phyloP scores from a whole-genome alignment of 371 early-diverging fungal genomes.

The Mortierella sp. region DNA sequence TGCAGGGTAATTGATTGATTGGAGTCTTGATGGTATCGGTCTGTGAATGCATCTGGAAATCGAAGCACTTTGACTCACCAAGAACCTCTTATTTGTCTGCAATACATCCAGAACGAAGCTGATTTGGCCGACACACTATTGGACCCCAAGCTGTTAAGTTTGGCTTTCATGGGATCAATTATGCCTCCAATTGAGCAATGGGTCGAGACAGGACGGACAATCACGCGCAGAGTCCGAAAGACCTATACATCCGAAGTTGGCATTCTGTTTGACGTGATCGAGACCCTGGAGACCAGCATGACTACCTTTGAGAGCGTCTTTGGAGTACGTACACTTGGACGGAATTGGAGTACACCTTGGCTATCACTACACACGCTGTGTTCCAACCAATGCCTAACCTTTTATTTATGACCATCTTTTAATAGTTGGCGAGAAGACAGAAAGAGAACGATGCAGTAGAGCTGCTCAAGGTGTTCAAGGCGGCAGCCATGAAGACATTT shows the following conservation, averaged over 20 bases:
- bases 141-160: slow-evolving; percentile 48
- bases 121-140: slow-evolving; percentile 49
- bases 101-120: slow-evolving; percentile 44
- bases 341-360: not conserved
- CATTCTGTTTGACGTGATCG: slow-evolving; percentile 52
- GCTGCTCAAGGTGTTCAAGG: slow-evolving; percentile 68
- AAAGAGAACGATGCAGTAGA: slow-evolving; percentile 64
- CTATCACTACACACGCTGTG: no score
- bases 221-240: slow-evolving; percentile 34
- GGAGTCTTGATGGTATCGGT: not conserved
- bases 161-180: slow-evolving; percentile 57
- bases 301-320: slow-evolving; percentile 55
- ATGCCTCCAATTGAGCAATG: slow-evolving; percentile 58
- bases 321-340: slow-evolving; percentile 55
- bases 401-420: not conserved
- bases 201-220: slow-evolving; percentile 49
- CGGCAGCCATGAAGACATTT: slow-evolving; percentile 73
- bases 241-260: slow-evolving; percentile 49
- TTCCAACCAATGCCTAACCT: no score
- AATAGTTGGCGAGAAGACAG: slow-evolving; percentile 49
- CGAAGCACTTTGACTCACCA: not conserved
- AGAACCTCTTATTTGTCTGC: not conserved
- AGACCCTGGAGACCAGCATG: slow-evolving; percentile 48
- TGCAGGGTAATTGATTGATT: slow-evolving; percentile 36
- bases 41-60: not conserved